phyloP scores from a whole-genome alignment of 2,329 filamentous ascomycete species.

The Trichoderma simmonsii region DNA sequence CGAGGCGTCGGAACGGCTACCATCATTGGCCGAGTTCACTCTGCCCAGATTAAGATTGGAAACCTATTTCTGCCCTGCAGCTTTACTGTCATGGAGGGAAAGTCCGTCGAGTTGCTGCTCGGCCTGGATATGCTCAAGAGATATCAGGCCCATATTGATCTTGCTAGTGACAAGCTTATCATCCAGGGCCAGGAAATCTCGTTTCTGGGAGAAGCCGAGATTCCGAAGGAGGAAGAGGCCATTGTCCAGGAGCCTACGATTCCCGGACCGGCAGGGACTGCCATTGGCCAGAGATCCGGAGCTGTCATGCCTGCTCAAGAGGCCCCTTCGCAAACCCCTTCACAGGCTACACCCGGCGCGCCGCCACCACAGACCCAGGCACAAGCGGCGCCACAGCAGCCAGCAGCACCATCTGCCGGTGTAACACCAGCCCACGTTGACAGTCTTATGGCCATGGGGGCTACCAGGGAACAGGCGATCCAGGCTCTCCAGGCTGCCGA shows the following conservation, averaged over 20 bases:
- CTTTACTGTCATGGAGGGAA: slow-evolving; percentile 99
- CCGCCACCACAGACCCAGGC: slow-evolving; percentile 24
- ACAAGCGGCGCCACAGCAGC: slow-evolving; percentile 26
- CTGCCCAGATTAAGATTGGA: slow-evolving; percentile 91
- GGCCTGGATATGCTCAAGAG: slow-evolving; percentile 96
- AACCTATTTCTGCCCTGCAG: slow-evolving; percentile 84
- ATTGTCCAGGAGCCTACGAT: slow-evolving; percentile 78
- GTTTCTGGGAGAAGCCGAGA: slow-evolving; percentile 89
- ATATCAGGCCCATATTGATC: slow-evolving; percentile 89
- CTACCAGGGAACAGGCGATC: slow-evolving; percentile 71
- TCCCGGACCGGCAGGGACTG: slow-evolving; percentile 80
- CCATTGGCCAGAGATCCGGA: slow-evolving; percentile 80
- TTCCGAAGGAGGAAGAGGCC: slow-evolving; percentile 81
- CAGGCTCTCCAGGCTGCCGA: slow-evolving; percentile 77
- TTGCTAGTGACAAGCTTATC: slow-evolving; percentile 77
- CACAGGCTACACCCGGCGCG: slow-evolving; percentile 19
- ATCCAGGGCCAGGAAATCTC: slow-evolving; percentile 86
- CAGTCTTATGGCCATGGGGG: slow-evolving; percentile 73
- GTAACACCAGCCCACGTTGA: slow-evolving; percentile 67
- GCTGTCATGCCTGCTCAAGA: slow-evolving; percentile 52
- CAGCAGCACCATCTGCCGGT: slow-evolving; percentile 27
- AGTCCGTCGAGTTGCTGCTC: slow-evolving; percentile 87
- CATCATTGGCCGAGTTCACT: slow-evolving; percentile 93
- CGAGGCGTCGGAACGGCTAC: slow-evolving; percentile 90
- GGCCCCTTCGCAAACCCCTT: slow-evolving; percentile 22